These are phyloP conservation scores for Nymphaea colorata DNA, from an alignment of 164 flowering plant species.

Conservation along the genomic window DNA sequence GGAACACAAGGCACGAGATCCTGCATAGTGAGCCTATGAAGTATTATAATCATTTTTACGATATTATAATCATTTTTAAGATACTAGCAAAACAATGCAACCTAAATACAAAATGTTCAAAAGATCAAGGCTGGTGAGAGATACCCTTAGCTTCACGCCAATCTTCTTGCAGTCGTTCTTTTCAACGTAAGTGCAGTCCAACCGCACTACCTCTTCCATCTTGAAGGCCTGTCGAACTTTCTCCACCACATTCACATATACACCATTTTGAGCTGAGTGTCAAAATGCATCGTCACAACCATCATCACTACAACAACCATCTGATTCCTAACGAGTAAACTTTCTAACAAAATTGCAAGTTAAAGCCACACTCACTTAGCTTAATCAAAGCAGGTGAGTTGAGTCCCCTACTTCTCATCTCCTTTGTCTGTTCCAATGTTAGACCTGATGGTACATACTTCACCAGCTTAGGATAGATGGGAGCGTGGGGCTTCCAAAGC, in stretches of 20 bases:
- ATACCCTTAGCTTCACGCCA: conserved; percentile 77
- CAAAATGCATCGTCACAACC: not conserved
- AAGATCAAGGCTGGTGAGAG: not conserved
- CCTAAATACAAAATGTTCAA: not conserved
- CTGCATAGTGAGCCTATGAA: conserved; percentile 22
- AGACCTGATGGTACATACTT: conserved; percentile 70
- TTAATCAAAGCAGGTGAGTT: conserved; percentile 53
- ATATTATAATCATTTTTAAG: too few relatives aligned
- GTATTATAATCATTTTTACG: too few relatives aligned
- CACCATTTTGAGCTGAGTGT: conserved; percentile 77
- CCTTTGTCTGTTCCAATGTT: conserved; percentile 77
- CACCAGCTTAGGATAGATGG: conserved; percentile 86
- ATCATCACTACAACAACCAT: not conserved
- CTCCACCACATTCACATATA: conserved; percentile 73
- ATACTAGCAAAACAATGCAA: too few relatives aligned
- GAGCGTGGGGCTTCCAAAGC: conserved; percentile 87
- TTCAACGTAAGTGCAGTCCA: conserved; percentile 73
- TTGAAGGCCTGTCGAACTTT: conserved; percentile 68
- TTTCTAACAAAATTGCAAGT: not conserved
- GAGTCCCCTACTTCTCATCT: conserved; percentile 70
- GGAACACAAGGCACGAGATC: conserved; percentile 95
- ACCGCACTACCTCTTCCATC: conserved; percentile 66
- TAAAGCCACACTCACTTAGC: conserved; percentile 46
- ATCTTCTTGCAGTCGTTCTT: conserved; percentile 82
- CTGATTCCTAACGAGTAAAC: not conserved